phyloP scores from a whole-genome alignment of 2,329 filamentous ascomycete species.

The Monilinia vaccinii-corymbosi region DNA sequence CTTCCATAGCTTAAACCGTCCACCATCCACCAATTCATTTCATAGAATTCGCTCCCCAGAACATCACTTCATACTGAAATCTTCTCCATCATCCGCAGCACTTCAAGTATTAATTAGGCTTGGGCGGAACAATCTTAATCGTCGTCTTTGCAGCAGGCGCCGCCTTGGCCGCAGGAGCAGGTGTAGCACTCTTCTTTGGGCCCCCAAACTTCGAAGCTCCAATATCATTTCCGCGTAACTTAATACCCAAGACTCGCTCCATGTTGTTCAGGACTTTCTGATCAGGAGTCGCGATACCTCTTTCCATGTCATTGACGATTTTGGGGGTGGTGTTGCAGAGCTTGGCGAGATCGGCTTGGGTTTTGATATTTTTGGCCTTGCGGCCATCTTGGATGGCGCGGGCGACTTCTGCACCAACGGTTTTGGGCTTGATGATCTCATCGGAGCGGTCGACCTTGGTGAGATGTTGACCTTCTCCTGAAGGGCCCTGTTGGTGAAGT shows the following conservation, averaged over 20 bases:
- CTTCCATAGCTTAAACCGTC: not conserved
- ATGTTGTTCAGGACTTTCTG: conserved; percentile 72
- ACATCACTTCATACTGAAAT: not conserved
- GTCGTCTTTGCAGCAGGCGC: conserved; percentile 17
- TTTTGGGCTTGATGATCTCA: conserved; percentile 97
- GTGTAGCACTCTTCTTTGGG: conserved; percentile 31
- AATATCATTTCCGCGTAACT: conserved; percentile 78
- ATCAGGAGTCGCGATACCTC: conserved; percentile 67
- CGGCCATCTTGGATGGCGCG: conserved; percentile 75
- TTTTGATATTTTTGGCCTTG: conserved; percentile 77
- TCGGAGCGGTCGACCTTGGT: conserved; percentile 97
- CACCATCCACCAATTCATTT: not conserved
- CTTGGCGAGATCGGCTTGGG: conserved; percentile 78
- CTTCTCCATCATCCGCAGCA: not conserved
- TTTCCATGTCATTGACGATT: conserved; percentile 78
- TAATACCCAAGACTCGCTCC: conserved; percentile 79
- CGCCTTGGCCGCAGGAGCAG: not conserved
- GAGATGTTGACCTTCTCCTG: conserved; percentile 75
- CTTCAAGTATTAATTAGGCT: not conserved
- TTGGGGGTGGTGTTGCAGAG: conserved; percentile 81
- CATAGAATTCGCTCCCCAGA: not conserved
- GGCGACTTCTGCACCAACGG: conserved; percentile 70
- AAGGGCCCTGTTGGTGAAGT: conserved; percentile 3
- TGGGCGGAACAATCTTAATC: conserved; percentile 3
- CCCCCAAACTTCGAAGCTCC: conserved; percentile 66